A percentile compares a stretch with the other conserved stretches of the same genome.
Evolutionary conservation across 257 asterid genomes (phyloP).

Genomic region (Capsicum rhomboideum): DNA sequence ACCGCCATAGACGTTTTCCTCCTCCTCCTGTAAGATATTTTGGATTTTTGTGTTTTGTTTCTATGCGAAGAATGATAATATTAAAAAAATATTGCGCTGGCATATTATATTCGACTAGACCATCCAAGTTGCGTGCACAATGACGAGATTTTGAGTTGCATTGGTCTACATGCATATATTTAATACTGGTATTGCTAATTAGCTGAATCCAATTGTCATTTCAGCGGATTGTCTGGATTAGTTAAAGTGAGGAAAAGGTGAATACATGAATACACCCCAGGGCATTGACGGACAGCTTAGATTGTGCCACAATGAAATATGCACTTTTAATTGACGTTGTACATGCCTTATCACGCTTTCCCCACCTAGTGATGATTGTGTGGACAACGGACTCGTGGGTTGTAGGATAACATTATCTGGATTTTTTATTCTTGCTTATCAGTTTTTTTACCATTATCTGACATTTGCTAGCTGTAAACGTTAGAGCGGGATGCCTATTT

Average conservation of each 20-base stretch:
- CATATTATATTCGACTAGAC: not conserved
- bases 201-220: not conserved
- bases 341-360: not conserved
- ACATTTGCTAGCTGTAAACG: not conserved
- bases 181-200: not conserved
- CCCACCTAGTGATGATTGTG: not conserved
- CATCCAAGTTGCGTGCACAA: not conserved
- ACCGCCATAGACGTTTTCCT: slow-evolving; percentile 29
- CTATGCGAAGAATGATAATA: not conserved
- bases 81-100: not conserved
- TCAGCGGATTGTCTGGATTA: not conserved
- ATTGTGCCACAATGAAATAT: not conserved
- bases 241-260: not conserved
- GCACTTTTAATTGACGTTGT: not conserved
- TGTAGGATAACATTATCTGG: not conserved
- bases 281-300: not conserved
- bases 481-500: not conserved
- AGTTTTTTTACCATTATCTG: not conserved
- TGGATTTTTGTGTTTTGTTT: not conserved
- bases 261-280: not conserved
- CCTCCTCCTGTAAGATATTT: slow-evolving; percentile 34
- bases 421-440: not conserved
- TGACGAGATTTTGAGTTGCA: not conserved
- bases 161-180: not conserved
- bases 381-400: not conserved